Evolutionary conservation across 768 basidiomycete species (phyloP), one percentile per base, ranked within the genome.

Genomic region (Dictyophora rubrovolvata): DNA sequence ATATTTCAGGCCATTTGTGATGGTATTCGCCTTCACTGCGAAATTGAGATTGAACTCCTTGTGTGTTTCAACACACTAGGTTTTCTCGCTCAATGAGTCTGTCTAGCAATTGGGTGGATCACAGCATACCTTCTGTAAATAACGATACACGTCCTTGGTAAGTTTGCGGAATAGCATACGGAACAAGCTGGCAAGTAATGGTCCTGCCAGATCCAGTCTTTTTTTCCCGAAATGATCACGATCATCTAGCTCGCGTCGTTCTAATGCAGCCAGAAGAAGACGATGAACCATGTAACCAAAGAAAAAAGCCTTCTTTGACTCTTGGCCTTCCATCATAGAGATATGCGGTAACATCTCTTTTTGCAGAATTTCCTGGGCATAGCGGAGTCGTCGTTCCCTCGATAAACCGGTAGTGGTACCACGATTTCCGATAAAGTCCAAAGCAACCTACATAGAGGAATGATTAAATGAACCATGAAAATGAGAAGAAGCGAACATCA

Each of bases 201-300:
- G 96, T 5, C 96, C 96, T 53, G 95, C 96, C 50, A 99, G 73
- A 72, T 99, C 96, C 61, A 98, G 76, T 35, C 96, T 84, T 73
- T 99, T 99, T 74, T 97, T 97, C 55, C 96, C 96, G 65, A 98
- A 98, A 72, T 99, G 96, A 74, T 99, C 96, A 75, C 96, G 91
- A 73, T 99, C 96, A 69, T 99, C 96, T 22, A 99, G 77, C 66
- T 99, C 96, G 65, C 96, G 79, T 49, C 96, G 80, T 69, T 97
- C 94, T 65, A 99, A 72, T 12, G 93, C 93, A 21, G 96, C 96
- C 18, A 96, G 82, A 0, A 97, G 75, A 23, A 99, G 79, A 61
- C 96, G 87, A 72, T 98, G 95, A 34, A 97, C 92, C 95, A 99
- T 99, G 73, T 98, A 98, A 10, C 96, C 96, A 63, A 98, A 93